A percentile compares a stretch with the other conserved stretches of the same genome.
These are phyloP conservation scores for Scheffersomyces lignosus DNA, from an alignment of 805 yeast species.

Conservation along the genomic window DNA sequence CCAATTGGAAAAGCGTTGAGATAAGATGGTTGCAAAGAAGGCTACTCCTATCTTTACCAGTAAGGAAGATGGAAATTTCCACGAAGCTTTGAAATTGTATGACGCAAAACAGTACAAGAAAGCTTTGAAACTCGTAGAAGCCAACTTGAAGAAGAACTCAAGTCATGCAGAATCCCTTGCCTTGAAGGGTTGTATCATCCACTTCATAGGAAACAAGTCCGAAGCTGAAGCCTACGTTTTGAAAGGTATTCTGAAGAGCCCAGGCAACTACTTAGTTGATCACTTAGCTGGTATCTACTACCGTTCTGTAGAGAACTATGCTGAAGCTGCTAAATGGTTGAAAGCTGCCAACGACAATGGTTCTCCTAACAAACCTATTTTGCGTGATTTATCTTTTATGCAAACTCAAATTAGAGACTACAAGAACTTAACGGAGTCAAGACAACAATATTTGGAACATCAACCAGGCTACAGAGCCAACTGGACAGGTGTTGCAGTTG, in stretches of 20 bases:
- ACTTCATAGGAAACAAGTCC: conserved; percentile 53
- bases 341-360: conserved; percentile 74
- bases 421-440: conserved; percentile 57
- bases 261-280: conserved; percentile 67
- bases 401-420: conserved; percentile 81
- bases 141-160: conserved; percentile 71
- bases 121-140: conserved; percentile 73
- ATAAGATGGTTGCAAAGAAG: conserved; percentile 19
- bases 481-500: conserved; percentile 87
- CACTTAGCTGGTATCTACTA: conserved; percentile 87
- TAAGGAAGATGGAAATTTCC: conserved; percentile 76
- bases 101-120: conserved; percentile 87
- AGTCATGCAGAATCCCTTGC: conserved; percentile 80
- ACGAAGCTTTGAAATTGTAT: conserved; percentile 78
- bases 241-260: conserved; percentile 60
- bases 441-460: conserved; percentile 67
- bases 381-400: conserved; percentile 77
- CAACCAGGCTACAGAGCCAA: conserved; percentile 84
- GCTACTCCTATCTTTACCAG: conserved; percentile 34
- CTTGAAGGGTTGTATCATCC: conserved; percentile 73
- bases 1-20: background rate
- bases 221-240: conserved; percentile 65
- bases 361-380: conserved; percentile 72
- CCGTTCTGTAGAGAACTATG: conserved; percentile 65
- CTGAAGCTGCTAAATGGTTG: conserved; percentile 78